Percentiles rank a stretch among this genome's conserved stretches.
Evolutionary conservation across 2,329 filamentous ascomycete species (phyloP).

Genomic region (Clonostachys rhizophaga): DNA sequence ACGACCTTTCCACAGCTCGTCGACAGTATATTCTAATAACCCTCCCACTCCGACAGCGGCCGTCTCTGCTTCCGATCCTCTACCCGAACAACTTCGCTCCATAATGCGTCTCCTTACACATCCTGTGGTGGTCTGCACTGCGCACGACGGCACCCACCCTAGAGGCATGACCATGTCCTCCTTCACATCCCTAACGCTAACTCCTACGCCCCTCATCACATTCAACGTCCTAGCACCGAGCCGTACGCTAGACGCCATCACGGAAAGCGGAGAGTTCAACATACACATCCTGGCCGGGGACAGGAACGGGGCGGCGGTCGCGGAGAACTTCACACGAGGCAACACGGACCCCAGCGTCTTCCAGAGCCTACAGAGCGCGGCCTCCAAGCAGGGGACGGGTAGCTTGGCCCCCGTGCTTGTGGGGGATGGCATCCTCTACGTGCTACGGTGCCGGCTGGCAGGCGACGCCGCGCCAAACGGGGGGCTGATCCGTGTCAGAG

Average conservation of each 20-base stretch:
- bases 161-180: conserved; percentile 58
- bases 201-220: conserved; percentile 44
- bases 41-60: too few species aligned
- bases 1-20: too few species aligned
- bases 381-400: not conserved
- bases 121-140: conserved; percentile 51
- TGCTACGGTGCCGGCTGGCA: conserved; percentile 33
- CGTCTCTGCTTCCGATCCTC: conserved; percentile 14
- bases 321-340: conserved; percentile 45
- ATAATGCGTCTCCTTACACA: conserved; percentile 50
- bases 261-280: conserved; percentile 36
- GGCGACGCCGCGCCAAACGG: conserved; percentile 27
- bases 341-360: conserved; percentile 35
- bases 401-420: conserved; percentile 32
- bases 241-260: conserved; percentile 48
- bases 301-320: conserved; percentile 39
- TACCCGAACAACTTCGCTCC: conserved; percentile 43
- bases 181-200: conserved; percentile 49
- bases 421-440: conserved; percentile 48
- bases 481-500: conserved; percentile 41
- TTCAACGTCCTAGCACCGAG: conserved; percentile 56
- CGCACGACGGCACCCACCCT: conserved; percentile 7
- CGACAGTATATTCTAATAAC: too few species aligned
- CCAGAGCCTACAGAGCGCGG: conserved; percentile 17
- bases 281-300: conserved; percentile 49